Base-by-base conservation (phyloP, 2,329 filamentous ascomycete species). In the Mariannaea sp. region DNA sequence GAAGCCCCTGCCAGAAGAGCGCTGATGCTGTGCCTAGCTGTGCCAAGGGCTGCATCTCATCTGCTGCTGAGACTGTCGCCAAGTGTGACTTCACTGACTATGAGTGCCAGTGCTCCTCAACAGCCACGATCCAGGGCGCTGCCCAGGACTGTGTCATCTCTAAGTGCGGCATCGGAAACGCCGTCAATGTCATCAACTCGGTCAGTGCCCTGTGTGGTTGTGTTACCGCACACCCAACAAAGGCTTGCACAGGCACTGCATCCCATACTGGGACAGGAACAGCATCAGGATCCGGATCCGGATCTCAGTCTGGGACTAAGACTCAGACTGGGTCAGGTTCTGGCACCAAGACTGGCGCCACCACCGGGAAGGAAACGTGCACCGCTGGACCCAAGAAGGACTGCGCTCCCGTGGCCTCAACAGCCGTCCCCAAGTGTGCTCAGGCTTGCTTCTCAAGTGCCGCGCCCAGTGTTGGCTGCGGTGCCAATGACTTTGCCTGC, bases 401-500 rank as follows among this genome's bases (percentile, higher is more conserved):
- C 48, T 69, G 67, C 29, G 65, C 57, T 10, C 56, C 60, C 9
- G 58, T 69, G 14, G 65, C 65, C 16, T 61, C 58, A 5, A 51
- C 61, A 19, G 66, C 61, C 7, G 61, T 69, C 29, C 67, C 67
- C 3, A 45, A 53, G 2, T 69, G 67, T 17, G 67, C 67, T 14
- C 60, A 68, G 17, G 35, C 56, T 12, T 70, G 68, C 55, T 69
- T 69, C 57, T 38, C 56, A 4, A 57, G 57, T n/a, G 61, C 61
- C 16, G 66, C 65, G n/a, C 62, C 64, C 0, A 49, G 52, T 1
- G 59, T 70, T 12, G 66, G 62, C 27, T 70, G 68, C 47, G 61
- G 51, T 19, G 53, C 59, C 16, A 29, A 49, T 19, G 68, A 69
- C 54, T 69, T 63, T 32, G 57, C 57, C 7, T 70, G 67, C 17